phyloP scores from a whole-genome alignment of 352 stramenopile species.

The Pythium rhizo-oryzae region DNA sequence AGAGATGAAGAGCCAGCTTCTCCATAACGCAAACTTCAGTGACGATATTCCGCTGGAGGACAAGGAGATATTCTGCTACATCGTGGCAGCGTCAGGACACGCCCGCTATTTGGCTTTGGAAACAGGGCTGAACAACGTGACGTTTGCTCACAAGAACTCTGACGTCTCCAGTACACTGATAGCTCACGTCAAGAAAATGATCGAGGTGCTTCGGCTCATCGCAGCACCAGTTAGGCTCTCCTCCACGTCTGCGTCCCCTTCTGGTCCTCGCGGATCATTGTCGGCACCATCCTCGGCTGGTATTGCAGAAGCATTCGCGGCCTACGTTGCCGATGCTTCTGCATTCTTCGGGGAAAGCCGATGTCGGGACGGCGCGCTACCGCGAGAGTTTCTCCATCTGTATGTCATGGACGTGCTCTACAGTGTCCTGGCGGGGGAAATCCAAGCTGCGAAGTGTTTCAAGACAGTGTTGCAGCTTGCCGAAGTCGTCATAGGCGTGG shows the following conservation, averaged over 20 bases:
- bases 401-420: conserved; percentile 59
- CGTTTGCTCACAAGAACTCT: conserved; percentile 32
- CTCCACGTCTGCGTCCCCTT: neutral
- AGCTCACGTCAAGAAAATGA: conserved; percentile 18
- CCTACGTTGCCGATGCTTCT: conserved; percentile 28
- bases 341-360: conserved; percentile 35
- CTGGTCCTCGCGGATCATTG: conserved; percentile 11
- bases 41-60: conserved; percentile 48
- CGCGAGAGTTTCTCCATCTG: conserved; percentile 48
- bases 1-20: conserved; percentile 45
- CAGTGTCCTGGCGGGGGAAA: conserved; percentile 34
- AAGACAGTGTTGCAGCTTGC: conserved; percentile 36
- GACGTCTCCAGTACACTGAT: conserved; percentile 23
- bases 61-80: conserved; percentile 61
- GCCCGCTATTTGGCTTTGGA: conserved; percentile 51
- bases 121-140: conserved; percentile 37
- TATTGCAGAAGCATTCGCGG: conserved; percentile 19
- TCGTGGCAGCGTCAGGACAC: conserved; percentile 43
- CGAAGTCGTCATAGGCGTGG: conserved; percentile 55
- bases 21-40: conserved; percentile 54
- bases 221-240: neutral
- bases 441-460: conserved; percentile 35
- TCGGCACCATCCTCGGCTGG: conserved; percentile 23
- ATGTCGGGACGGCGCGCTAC: conserved; percentile 6
- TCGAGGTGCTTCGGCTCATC: conserved; percentile 27